A percentile compares a stretch with the other conserved stretches of the same genome.
phyloP scores from a whole-genome alignment of 2,329 filamentous ascomycete species.

The Clarireedia monteithiana region DNA sequence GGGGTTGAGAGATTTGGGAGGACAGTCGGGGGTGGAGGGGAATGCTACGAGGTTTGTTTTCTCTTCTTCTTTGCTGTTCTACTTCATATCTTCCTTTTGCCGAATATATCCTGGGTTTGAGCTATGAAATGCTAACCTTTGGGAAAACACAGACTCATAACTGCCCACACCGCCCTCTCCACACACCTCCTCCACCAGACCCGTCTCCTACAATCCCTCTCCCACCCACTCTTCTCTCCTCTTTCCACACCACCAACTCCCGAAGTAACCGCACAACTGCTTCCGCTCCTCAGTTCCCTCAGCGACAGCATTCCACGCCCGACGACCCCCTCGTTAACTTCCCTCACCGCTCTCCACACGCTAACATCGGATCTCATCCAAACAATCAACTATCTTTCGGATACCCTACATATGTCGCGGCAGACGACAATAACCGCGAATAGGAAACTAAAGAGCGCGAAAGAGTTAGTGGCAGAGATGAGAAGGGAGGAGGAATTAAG shows the following conservation, averaged over 20 bases:
- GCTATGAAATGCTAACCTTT: slow-evolving; percentile 7
- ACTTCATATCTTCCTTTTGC: background rate
- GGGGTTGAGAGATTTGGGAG: slow-evolving; percentile 62
- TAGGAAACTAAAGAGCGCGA: slow-evolving; percentile 70
- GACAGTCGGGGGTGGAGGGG: slow-evolving; percentile 64
- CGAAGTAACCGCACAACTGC: slow-evolving; percentile 59
- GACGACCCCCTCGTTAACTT: slow-evolving; percentile 54
- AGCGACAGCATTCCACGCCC: slow-evolving; percentile 60
- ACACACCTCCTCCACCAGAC: slow-evolving; percentile 70
- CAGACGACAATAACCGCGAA: slow-evolving; percentile 80
- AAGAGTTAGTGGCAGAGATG: slow-evolving; percentile 80
- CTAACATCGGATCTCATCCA: slow-evolving; percentile 68
- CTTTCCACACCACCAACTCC: slow-evolving; percentile 54
- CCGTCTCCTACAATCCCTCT: slow-evolving; percentile 65
- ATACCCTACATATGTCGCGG: slow-evolving; percentile 88
- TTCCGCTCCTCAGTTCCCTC: slow-evolving; percentile 59
- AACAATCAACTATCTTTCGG: slow-evolving; percentile 77
- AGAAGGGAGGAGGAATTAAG: slow-evolving; percentile 72
- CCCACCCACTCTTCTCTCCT: slow-evolving; percentile 63
- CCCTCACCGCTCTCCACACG: slow-evolving; percentile 59
- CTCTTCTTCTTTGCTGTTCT: background rate
- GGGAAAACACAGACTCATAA: slow-evolving; percentile 51
- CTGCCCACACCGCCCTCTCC: slow-evolving; percentile 65
- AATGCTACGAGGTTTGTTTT: slow-evolving; percentile 57
- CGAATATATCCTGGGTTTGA: background rate